Evolutionary conservation across 2,329 filamentous ascomycete genomes (phyloP).

Genomic region (Colletotrichum tropicicola): DNA sequence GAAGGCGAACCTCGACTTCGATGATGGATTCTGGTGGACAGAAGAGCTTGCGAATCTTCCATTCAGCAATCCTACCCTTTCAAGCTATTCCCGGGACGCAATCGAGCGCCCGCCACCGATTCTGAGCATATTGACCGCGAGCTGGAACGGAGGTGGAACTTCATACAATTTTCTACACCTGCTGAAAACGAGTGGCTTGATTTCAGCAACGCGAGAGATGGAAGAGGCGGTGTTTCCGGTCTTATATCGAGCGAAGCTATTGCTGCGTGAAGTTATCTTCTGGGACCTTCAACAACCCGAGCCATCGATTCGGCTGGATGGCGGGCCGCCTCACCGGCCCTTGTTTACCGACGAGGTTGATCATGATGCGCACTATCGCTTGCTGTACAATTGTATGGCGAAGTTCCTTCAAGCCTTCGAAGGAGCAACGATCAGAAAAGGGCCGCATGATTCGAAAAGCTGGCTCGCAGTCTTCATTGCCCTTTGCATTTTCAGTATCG

Average conservation of each 20-base stretch:
- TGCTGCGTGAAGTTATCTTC: slow-evolving; percentile 63
- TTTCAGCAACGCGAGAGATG: slow-evolving; percentile 57
- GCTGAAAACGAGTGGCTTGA: slow-evolving; percentile 57
- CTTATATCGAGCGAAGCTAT: slow-evolving; percentile 62
- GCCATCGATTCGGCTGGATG: slow-evolving; percentile 50
- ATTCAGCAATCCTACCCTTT: slow-evolving; percentile 46
- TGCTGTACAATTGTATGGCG: slow-evolving; percentile 59
- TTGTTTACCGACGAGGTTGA: slow-evolving; percentile 51
- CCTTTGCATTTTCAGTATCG: slow-evolving; percentile 66
- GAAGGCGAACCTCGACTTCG: slow-evolving; percentile 58
- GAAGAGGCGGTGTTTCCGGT: slow-evolving; percentile 60
- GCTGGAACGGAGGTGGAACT: slow-evolving; percentile 58
- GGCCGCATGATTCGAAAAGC: slow-evolving; percentile 49
- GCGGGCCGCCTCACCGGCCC: slow-evolving; percentile 32
- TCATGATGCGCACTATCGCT: slow-evolving; percentile 54
- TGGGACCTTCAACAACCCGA: slow-evolving; percentile 61
- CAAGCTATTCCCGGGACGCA: slow-evolving; percentile 48
- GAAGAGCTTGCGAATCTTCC: slow-evolving; percentile 56
- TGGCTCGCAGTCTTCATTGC: slow-evolving; percentile 64
- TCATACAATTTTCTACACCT: slow-evolving; percentile 63
- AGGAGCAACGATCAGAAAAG: slow-evolving; percentile 47
- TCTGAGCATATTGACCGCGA: slow-evolving; percentile 59
- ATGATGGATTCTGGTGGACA: slow-evolving; percentile 67
- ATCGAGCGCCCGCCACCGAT: slow-evolving; percentile 56
- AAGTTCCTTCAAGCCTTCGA: slow-evolving; percentile 65